Base-by-base conservation (phyloP, 169 alveolate species). In the Blepharisma undulans region DNA sequence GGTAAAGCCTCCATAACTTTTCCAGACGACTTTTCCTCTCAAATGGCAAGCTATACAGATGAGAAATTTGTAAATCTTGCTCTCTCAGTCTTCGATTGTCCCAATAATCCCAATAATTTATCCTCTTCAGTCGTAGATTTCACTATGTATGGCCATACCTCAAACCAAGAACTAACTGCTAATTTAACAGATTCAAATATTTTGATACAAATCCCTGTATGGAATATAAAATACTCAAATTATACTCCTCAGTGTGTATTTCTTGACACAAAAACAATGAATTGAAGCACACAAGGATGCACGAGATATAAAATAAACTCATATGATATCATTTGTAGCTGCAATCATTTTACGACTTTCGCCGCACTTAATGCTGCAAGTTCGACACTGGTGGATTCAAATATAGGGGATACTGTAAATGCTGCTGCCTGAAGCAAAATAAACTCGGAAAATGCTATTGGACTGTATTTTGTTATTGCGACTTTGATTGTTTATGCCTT, bases 241-340 rank as follows among this genome's bases (percentile, higher is more conserved):
- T 48, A 48, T 5, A 48, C 66, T 1, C 66, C 66, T 48, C 66
- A 74, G 19, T 74, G 80, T 7, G 29, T 74, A 29, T 74, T 25
- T 74, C 19, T 74, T 8, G 80, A 74, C 10, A 29, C 29, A 8
- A 74, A 74, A 25, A 4, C 80, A 29, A 74, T 25, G 80, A 74
- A 29, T 14, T 74, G 80, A 25, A 74, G 80, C 80, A 74, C 80
- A 6, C 18, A 74, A 74, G 80, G 80, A 74, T 74, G 80, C 80
- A 29, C 29, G 10, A 74, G 29, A 74, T 74, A 74, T 74, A 74
- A 74, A 29, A 29, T 74, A 10, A 25, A 22, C 33, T 25, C 29
- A 74, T 22, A 74, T 29, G 29, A 22, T 25, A 74, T 74, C 33
- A 25, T 25, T 74, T 74, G 80, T 18, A 29, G 36, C 33, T 74